Percentiles rank a stretch among this genome's conserved stretches.
Conservation (phyloP, 2,329 filamentous ascomycete genomes). For the Magnaporthiopsis rhizophila region DNA sequence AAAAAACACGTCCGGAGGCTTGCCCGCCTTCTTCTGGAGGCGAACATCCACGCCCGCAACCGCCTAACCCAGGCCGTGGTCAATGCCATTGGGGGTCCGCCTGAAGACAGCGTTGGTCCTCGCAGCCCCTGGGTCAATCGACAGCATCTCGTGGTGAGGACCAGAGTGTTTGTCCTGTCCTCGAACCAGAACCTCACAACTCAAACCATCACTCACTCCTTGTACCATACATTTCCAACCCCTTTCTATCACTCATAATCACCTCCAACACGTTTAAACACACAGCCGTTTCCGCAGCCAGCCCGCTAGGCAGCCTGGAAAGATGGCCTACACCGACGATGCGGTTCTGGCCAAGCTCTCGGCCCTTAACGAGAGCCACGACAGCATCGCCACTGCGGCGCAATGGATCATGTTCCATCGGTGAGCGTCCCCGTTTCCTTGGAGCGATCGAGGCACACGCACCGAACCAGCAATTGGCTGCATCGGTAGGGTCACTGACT, state of each 20-base stretch:
- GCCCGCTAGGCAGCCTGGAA: slow-evolving; percentile 9
- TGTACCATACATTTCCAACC: neutral
- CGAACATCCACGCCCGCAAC: neutral
- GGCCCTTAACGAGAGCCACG: slow-evolving; percentile 92
- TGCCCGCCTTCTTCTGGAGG: neutral
- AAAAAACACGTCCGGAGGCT: neutral
- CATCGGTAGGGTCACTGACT: neutral
- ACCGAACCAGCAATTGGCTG: neutral
- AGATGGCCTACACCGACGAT: slow-evolving; percentile 93
- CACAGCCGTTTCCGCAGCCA: neutral
- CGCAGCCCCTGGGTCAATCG: neutral
- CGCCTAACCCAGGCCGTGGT: neutral
- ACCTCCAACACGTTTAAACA: neutral
- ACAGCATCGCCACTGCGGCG: slow-evolving; percentile 90
- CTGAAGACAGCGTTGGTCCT: neutral
- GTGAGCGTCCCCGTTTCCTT: slow-evolving; percentile 32
- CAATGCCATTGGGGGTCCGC: neutral
- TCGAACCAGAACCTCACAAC: neutral
- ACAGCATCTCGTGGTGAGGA: neutral
- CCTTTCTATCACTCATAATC: neutral
- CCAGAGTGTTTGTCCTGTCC: neutral
- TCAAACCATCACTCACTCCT: neutral
- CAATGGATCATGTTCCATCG: slow-evolving; percentile 99
- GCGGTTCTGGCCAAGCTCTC: slow-evolving; percentile 91
- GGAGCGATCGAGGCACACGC: neutral